These are phyloP conservation scores for Sequoia sempervirens DNA, from an alignment of 75 land plant species.

Conservation along the genomic window DNA sequence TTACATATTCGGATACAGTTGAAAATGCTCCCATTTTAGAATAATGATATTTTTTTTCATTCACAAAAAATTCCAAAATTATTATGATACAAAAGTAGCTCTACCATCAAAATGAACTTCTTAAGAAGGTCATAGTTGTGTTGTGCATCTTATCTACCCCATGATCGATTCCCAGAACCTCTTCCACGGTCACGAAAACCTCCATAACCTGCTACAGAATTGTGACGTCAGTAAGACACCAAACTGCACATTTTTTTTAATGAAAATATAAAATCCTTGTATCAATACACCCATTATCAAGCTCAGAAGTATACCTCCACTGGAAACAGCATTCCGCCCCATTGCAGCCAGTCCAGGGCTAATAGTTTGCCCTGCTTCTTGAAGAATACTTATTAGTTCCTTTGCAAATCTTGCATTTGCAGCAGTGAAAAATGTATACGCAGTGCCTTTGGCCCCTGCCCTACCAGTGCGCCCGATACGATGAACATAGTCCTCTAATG, in stretches of 20 bases:
- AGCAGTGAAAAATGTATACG: constrained; percentile 95
- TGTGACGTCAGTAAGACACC: neutral
- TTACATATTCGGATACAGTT: too few relatives aligned
- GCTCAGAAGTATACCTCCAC: constrained; percentile 33
- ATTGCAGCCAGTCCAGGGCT: constrained; percentile 68
- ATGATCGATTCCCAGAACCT: constrained; percentile 47
- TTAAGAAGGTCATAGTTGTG: neutral
- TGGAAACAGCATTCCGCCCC: constrained; percentile 71
- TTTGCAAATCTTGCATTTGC: constrained; percentile 96
- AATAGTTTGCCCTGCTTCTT: constrained; percentile 91
- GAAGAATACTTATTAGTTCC: constrained; percentile 75
- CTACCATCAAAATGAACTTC: neutral
- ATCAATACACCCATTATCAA: constrained; percentile 7
- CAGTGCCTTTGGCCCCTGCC: constrained; percentile 53
- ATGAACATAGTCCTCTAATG: constrained; percentile 97
- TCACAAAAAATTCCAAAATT: constrained; percentile 8
- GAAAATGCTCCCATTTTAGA: neutral
- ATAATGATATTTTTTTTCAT: neutral
- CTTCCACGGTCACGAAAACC: constrained; percentile 57
- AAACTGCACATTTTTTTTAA: neutral
- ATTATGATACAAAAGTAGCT: constrained; percentile 5
- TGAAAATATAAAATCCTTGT: neutral
- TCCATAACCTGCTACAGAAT: constrained; percentile 22
- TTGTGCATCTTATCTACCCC: constrained; percentile 32
- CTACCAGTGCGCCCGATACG: constrained; percentile 99